Conservation (phyloP, 768 basidiomycete species). For the Tricholoma sp. region DNA sequence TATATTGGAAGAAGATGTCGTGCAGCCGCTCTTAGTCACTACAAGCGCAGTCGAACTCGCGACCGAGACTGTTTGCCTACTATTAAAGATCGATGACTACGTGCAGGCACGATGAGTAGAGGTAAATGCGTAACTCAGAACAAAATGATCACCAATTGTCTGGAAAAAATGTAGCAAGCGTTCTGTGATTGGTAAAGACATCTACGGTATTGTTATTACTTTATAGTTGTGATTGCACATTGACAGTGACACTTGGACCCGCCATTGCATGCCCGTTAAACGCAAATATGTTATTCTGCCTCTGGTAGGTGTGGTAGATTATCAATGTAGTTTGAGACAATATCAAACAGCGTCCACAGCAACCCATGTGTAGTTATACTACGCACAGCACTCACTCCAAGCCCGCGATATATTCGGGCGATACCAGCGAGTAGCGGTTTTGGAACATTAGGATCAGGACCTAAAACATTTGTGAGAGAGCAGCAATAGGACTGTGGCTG, state of each 20-base stretch:
- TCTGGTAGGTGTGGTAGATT: conserved; percentile 29
- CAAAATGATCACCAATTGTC: too few relatives aligned
- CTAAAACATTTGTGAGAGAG: conserved; percentile 27
- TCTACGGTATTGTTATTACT: too few relatives aligned
- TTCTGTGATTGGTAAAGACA: too few relatives aligned
- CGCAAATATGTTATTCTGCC: conserved; percentile 13
- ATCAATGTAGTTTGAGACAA: conserved; percentile 72
- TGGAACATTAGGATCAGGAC: conserved; percentile 75
- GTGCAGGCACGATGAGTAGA: conserved; percentile 60
- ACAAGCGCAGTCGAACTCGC: conserved; percentile 94
- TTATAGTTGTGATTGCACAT: too few relatives aligned
- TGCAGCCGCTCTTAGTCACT: conserved; percentile 91
- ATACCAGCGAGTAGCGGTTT: conserved; percentile 75
- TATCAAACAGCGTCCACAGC: conserved; percentile 91
- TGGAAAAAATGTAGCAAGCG: too few relatives aligned
- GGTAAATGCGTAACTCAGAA: background rate
- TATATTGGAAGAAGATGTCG: conserved; percentile 95
- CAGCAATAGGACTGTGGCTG: background rate
- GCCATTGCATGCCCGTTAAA: conserved; percentile 1
- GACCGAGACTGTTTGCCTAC: conserved; percentile 94
- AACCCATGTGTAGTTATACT: conserved; percentile 93
- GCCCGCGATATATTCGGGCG: conserved; percentile 84
- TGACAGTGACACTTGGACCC: conserved; percentile 5
- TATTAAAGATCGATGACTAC: conserved; percentile 95
- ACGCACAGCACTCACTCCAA: conserved; percentile 89